Evolutionary conservation across 306 rosid genomes (phyloP).

Genomic region (Erythrophleum fordii): DNA sequence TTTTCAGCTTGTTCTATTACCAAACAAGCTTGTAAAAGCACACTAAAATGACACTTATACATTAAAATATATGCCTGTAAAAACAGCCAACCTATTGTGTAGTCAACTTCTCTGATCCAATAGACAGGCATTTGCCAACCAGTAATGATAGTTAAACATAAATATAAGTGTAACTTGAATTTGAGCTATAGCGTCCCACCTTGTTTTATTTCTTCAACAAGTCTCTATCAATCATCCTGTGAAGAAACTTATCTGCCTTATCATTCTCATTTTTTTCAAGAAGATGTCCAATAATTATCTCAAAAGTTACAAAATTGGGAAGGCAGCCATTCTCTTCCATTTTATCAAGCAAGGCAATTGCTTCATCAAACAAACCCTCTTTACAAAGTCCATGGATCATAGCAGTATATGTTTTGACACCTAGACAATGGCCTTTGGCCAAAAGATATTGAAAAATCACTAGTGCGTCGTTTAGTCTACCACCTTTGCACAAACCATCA

Average conservation of each 20-base stretch:
- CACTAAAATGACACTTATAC: no score
- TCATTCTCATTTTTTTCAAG: not conserved
- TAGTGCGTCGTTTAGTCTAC: not conserved
- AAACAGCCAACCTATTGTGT: no score
- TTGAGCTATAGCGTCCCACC: not conserved
- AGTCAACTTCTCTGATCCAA: not conserved
- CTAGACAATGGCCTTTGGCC: not conserved
- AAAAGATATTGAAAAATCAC: constrained; percentile 33
- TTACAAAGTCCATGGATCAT: constrained; percentile 15
- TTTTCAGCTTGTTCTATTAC: no score
- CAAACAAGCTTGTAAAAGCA: no score
- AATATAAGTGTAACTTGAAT: no score
- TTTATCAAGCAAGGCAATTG: not conserved
- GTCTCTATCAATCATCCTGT: constrained; percentile 26
- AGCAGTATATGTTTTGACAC: not conserved
- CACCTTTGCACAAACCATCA: constrained; percentile 32
- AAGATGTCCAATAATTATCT: not conserved
- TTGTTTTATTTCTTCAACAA: constrained; percentile 10
- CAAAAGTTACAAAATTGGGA: not conserved
- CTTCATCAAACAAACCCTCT: constrained; percentile 19
- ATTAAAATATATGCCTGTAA: no score
- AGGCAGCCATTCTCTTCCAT: not conserved
- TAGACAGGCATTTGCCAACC: not conserved
- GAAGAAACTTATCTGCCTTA: constrained; percentile 17
- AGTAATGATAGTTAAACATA: no score